These are phyloP conservation scores for Bothriochloa decipiens DNA, from an alignment of 176 grass and related monocot genomes.

Conservation along the genomic window DNA sequence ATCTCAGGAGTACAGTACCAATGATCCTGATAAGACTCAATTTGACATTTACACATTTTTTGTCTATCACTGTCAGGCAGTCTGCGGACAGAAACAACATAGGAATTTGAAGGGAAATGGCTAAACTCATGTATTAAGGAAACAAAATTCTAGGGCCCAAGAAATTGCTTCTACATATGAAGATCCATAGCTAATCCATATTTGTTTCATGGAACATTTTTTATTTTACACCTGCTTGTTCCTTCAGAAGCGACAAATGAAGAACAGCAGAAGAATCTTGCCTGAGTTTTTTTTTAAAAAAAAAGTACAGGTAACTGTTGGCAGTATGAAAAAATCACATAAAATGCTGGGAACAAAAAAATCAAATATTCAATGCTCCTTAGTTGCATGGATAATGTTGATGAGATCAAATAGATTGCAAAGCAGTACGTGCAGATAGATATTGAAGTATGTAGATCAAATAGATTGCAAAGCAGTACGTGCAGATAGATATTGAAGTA, in stretches of 20 bases:
- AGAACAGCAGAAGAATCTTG: not conserved
- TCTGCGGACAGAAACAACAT: not conserved
- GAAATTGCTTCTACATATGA: not conserved
- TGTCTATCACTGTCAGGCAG: not conserved
- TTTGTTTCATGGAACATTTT: no score
- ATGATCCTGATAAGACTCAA: not conserved
- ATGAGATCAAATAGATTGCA: not conserved
- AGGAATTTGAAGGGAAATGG: not conserved
- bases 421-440: not conserved
- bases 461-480: not conserved
- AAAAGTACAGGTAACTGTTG: not conserved
- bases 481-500: not conserved
- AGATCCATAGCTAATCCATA: not conserved
- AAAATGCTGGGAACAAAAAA: not conserved
- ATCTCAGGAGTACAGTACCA: not conserved
- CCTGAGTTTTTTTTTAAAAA: no score
- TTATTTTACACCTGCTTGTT: not conserved
- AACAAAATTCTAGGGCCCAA: not conserved
- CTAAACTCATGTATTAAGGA: not conserved
- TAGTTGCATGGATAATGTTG: not conserved
- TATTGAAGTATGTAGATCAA: not conserved
- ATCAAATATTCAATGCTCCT: not conserved
- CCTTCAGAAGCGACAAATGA: not conserved
- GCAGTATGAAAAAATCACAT: not conserved
- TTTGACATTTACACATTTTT: not conserved